A percentile compares a stretch with the other conserved stretches of the same genome.
Conservation (phyloP, 768 basidiomycete genomes). For the Saitozyma podzolica region DNA sequence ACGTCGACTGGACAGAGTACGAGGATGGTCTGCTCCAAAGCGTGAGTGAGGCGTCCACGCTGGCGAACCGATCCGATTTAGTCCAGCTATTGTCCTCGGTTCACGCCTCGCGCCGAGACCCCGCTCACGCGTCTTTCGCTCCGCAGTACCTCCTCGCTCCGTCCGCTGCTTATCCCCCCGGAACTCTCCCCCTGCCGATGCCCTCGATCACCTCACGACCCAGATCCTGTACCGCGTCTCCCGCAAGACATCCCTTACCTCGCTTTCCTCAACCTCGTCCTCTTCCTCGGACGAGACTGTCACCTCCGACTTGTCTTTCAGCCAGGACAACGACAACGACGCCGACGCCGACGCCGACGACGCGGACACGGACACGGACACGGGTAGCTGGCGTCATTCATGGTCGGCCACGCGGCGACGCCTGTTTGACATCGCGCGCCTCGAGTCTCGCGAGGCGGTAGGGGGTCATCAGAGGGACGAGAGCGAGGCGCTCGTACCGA, state of each 20-base stretch:
- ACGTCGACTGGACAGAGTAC: constrained; percentile 32
- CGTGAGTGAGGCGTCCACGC: constrained; percentile 12
- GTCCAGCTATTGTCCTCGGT: too few species aligned
- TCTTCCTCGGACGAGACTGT: not conserved
- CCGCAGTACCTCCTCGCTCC: constrained; percentile 37
- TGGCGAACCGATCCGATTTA: too few species aligned
- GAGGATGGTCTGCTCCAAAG: constrained; percentile 39
- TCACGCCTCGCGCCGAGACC: not conserved
- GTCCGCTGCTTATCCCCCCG: constrained; percentile 42
- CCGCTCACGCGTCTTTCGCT: not conserved
- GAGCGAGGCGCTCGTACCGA: constrained; percentile 30
- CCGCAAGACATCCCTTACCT: constrained; percentile 18
- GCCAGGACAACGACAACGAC: not conserved
- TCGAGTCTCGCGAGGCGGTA: constrained; percentile 33
- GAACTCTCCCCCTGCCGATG: constrained; percentile 41
- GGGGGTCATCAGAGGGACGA: constrained; percentile 37
- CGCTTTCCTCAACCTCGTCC: constrained; percentile 2
- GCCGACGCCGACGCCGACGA: too few species aligned
- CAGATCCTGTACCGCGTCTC: constrained; percentile 29
- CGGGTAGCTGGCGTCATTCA: constrained; percentile 32
- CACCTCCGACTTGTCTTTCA: not conserved
- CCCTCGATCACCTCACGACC: constrained; percentile 42
- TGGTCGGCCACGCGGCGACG: constrained; percentile 38
- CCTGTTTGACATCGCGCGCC: constrained; percentile 38
- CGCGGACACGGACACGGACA: constrained; percentile 9